Conservation (phyloP, 768 basidiomycete genomes). For the Pisolithus sp. region DNA sequence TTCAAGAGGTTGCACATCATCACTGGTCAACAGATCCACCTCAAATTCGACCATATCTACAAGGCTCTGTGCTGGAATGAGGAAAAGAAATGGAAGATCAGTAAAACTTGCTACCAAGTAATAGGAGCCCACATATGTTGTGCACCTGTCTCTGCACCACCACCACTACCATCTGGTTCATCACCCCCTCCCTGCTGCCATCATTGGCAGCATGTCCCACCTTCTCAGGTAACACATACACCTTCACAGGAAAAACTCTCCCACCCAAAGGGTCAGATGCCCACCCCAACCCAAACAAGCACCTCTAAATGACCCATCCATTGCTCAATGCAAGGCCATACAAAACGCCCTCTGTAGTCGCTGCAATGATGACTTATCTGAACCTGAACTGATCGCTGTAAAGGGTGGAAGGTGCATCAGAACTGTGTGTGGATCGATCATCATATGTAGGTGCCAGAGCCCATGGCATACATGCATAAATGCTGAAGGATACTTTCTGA, state of each 20-base stretch:
- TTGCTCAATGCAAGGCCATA: slow-evolving; percentile 78
- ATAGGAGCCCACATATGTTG: slow-evolving; percentile 41
- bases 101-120: not conserved
- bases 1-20: too few species aligned
- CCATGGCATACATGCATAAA: too few species aligned
- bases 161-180: slow-evolving; percentile 50
- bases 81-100: too few species aligned
- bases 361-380: slow-evolving; percentile 72
- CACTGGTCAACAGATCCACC: too few species aligned
- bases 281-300: slow-evolving; percentile 69
- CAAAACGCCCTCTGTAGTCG: slow-evolving; percentile 68
- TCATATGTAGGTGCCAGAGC: too few species aligned
- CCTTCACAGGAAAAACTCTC: slow-evolving; percentile 48
- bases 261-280: slow-evolving; percentile 48
- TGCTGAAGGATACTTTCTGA: too few species aligned
- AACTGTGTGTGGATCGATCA: too few species aligned
- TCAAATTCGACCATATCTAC: too few species aligned
- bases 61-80: too few species aligned
- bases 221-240: slow-evolving; percentile 42
- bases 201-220: not conserved
- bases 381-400: slow-evolving; percentile 88
- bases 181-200: slow-evolving; percentile 33
- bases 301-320: slow-evolving; percentile 76
- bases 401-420: too few species aligned
- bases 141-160: slow-evolving; percentile 55